These are phyloP conservation scores for Closterium sp. DNA, from an alignment of 139 green algal species.

Conservation along the genomic window DNA sequence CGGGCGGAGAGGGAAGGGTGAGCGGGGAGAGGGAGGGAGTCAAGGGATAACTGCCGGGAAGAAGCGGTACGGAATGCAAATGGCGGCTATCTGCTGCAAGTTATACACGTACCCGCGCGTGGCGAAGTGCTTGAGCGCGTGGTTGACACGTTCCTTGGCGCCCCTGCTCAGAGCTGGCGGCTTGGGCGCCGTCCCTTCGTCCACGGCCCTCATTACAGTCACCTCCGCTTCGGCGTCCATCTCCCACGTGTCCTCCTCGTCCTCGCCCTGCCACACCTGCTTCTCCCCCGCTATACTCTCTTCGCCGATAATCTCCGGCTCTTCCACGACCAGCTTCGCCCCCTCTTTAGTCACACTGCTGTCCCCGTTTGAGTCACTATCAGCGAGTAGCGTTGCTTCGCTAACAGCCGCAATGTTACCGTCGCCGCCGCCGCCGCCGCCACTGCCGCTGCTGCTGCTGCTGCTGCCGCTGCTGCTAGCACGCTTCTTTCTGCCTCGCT, in stretches of 20 bases:
- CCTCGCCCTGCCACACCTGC: background rate
- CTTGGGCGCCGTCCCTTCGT: background rate
- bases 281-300: background rate
- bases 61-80: no score
- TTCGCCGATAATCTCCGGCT: background rate
- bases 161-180: background rate
- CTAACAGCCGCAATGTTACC: background rate
- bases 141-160: background rate
- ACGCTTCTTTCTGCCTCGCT: background rate
- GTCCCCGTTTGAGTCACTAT: background rate
- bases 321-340: background rate
- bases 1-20: no score
- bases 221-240: background rate
- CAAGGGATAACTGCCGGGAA: no score
- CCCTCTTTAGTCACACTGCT: background rate
- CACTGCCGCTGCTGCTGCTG: background rate
- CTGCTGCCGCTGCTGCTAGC: background rate
- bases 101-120: background rate
- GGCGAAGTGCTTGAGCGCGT: background rate
- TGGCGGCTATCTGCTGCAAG: no score
- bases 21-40: no score
- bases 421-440: no score
- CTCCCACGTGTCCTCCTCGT: background rate
- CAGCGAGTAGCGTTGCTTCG: background rate
- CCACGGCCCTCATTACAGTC: background rate